Evolutionary conservation across 371 early-diverging fungal species (phyloP), one percentile per base, ranked within the genome.

Genomic region (Apophysomyces variabilis): DNA sequence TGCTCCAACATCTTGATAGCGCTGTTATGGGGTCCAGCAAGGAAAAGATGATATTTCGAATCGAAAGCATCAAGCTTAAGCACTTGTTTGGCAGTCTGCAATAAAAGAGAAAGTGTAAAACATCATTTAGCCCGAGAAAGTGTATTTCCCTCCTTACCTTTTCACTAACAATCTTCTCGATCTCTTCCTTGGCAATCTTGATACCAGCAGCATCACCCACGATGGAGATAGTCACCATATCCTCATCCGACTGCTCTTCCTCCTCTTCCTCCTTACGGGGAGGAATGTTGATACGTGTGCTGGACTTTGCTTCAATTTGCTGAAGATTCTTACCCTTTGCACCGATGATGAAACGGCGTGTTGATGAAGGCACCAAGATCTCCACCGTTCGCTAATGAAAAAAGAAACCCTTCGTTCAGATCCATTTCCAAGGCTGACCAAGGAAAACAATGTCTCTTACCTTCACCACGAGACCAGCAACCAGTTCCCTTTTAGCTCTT

Each of bases 161-260:
- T 79, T 89, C 88, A 61, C 88, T 83, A 56, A 95, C 92, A 64
- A 95, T 87, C 59, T 81, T 85, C 66, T 94, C 90, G 60, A 98
- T 94, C 66, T 92, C 94, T 59, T 87, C 90, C 73, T 91, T 90
- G 47, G 99, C 99, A 38, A 91, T 79, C 62, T 81, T 82, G 47
- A 96, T 93, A 54, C 96, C 95, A 47, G 88, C 84, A 56, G 78
- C 79, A 78, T 96, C 95, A 66, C 99, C 99, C 56, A 87, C 87
- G 60, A 98, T 91, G 60, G 87, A 85, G 37, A 96, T 86, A 26
- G 79, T 78, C 7, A 89, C 79, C 36, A 67, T 71, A 61, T 86
- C 88, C 54, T 85, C 85, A 38, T 87, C 82, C 38, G 85, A 85
- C 21, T 86, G 87, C 8, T 76, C 75, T 8, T 71, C 71, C 38